Evolutionary conservation across 805 yeast genomes (phyloP), one percentile per base, ranked within the genome.

Genomic region (Diddensiella transvaalensis): DNA sequence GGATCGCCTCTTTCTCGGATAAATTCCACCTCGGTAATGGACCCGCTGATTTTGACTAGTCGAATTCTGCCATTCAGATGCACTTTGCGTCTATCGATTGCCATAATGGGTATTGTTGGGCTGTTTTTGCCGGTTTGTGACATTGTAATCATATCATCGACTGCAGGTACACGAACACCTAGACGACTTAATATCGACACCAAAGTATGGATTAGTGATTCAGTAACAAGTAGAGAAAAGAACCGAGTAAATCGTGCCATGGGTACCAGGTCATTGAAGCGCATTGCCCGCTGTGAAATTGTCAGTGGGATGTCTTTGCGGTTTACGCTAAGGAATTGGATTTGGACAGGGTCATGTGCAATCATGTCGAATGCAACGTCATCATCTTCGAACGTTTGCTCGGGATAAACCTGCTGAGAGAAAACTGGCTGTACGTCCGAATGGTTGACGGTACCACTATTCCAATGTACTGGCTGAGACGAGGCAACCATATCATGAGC

Each of bases 1-100:
- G 89, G 88, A 64, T 83, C 88, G 0, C 85, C 87, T 30, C 73
- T 72, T 2, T 74, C 67, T 54, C 78, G 79, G 32, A 74, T 63
- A 56, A 83, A 82, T 46, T 75, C 78, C 0, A 83, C 70, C 44
- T 74, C 76, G 49, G 60, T 45, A 67, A 56, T 23, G 68, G 67
- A 26, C 69, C 49, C 29, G 35, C 46, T 49, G 10, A 44, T 42
- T n/a, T 51, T 19, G 41, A 36, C 42, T 18, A 61, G 52, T 29
- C 42, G 40, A 22, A 60, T 51, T 21, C 49, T 50, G 1, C 66
- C 68, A 6, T 26, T 32, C 40, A 61, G 48, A 2, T 40, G 48
- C 37, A 60, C 49, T 30, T 50, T 51, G 21, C 53, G 48, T 17
- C 64, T 46, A 42, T 61, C 66, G 11, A 40, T 18, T 3, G 55